Evolutionary conservation across 345 rosid genomes (phyloP).

Genomic region (Brassica napus): Da-Ae NC_063434.1:7336501-7337000

Average conservation of each 20-base stretch:
- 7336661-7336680: constrained; percentile 84
- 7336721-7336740: constrained; percentile 89
- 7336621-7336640: constrained; percentile 88
- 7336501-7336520: constrained; percentile 5
- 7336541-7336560: constrained; percentile 76
- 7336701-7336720: constrained; percentile 71
- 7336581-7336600: constrained; percentile 76
- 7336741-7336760: constrained; percentile 82
- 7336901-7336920: constrained; percentile 73
- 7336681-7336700: constrained; percentile 72
- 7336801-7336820: constrained; percentile 76
- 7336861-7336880: constrained; percentile 78
- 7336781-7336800: constrained; percentile 61
- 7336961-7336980: constrained; percentile 70
- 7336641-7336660: constrained; percentile 77
- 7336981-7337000: constrained; percentile 81
- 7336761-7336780: constrained; percentile 84
- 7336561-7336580: constrained; percentile 77
- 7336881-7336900: constrained; percentile 65
- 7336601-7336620: constrained; percentile 84
- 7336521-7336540: background rate
- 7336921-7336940: constrained; percentile 62
- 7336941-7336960: constrained; percentile 64
- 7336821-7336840: constrained; percentile 70
- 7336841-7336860: constrained; percentile 68